These are phyloP conservation scores for Aegilops longissima DNA, from an alignment of 176 grass and related monocot genomes.

Conservation along the genomic window DNA sequence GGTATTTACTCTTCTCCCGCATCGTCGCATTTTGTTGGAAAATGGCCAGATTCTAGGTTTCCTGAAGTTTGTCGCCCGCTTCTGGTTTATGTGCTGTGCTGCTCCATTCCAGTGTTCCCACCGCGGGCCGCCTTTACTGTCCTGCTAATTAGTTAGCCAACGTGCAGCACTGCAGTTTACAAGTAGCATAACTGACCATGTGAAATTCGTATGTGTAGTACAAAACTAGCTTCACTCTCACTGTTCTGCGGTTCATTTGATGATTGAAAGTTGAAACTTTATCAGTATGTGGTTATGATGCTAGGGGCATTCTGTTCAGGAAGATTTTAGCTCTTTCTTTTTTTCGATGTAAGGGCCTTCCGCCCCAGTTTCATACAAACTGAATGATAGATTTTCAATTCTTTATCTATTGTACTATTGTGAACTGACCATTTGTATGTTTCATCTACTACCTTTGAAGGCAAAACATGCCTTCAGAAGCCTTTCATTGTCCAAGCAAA, in stretches of 20 bases:
- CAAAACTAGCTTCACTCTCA: not conserved
- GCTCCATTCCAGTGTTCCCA: too few species aligned
- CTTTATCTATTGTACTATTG: not conserved
- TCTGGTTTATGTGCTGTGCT: not conserved
- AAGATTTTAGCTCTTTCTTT: not conserved
- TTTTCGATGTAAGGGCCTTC: not conserved
- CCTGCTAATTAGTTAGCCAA: not conserved
- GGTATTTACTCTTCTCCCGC: not conserved
- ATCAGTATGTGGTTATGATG: not conserved
- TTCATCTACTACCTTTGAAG: constrained; percentile 35
- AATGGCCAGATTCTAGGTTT: not conserved
- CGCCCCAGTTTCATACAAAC: not conserved
- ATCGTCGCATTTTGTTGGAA: not conserved
- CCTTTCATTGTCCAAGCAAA: constrained; percentile 53
- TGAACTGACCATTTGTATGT: not conserved
- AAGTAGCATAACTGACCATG: not conserved
- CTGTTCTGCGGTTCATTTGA: not conserved
- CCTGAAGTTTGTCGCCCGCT: not conserved
- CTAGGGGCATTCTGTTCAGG: not conserved
- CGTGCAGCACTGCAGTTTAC: not conserved
- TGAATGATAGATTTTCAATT: not conserved
- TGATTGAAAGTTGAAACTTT: too few species aligned
- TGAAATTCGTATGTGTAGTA: not conserved
- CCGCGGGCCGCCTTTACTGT: not conserved
- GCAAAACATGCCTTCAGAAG: constrained; percentile 36